phyloP scores from a whole-genome alignment of 208 protist genomes.

The Acanthamoeba sp. region DNA sequence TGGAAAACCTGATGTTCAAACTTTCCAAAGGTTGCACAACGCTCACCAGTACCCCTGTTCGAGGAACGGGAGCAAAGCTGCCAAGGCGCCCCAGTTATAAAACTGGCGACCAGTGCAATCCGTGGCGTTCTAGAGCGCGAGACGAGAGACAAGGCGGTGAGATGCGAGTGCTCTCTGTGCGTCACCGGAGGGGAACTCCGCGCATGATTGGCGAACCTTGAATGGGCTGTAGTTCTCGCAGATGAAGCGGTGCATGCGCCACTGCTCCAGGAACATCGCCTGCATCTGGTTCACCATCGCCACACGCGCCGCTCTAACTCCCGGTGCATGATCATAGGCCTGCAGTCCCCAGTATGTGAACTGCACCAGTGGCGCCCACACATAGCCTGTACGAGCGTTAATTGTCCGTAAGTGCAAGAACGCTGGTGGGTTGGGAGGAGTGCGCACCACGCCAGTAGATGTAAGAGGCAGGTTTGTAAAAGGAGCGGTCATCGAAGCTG shows the following conservation, averaged over 20 bases:
- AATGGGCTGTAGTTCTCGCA: constrained; percentile 40
- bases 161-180: background rate
- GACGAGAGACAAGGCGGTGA: background rate
- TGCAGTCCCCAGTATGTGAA: background rate
- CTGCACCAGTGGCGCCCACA: background rate
- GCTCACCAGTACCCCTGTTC: background rate
- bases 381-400: background rate
- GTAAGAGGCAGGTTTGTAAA: background rate
- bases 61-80: background rate
- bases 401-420: too few species aligned
- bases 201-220: background rate
- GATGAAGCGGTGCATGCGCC: background rate
- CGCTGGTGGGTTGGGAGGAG: too few species aligned
- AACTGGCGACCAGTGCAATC: constrained; percentile 26
- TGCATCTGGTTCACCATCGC: constrained; percentile 23
- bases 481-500: constrained; percentile 35
- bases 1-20: too few species aligned
- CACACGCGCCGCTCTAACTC: background rate
- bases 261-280: constrained; percentile 4
- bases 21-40: too few species aligned
- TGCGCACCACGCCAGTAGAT: constrained; percentile 44
- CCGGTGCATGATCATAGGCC: background rate
- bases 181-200: too few species aligned
- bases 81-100: constrained; percentile 3
- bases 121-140: background rate